Base-by-base conservation (phyloP, 257 asterid species). In the Mitragyna speciosa region DNA sequence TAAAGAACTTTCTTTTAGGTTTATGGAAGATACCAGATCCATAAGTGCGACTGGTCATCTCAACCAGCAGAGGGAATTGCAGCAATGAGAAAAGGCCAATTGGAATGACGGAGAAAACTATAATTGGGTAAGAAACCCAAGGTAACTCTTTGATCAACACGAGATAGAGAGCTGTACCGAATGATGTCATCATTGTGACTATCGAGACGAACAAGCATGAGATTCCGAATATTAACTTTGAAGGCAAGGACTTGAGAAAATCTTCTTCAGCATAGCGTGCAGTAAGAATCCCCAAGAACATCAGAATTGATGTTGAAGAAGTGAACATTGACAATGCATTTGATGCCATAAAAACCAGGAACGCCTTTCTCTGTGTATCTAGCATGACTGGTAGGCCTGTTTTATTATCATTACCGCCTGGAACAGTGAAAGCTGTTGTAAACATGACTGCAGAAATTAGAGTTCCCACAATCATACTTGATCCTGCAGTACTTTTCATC, bases 401-500 rank as follows among this genome's bases (percentile, higher is more conserved):
- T 0, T 30, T 77, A 5, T 8, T 48, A 12, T 77, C 70, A 52
- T 79, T 83, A 31, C 89, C 87, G 1, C 82, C 87, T 1, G 87
- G 89, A 4, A 82, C 76, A 0, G 91, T 85, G 70, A 87, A 87
- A 12, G 77, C 81, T 9, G 86, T 83, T 15, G 89, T 84, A 47
- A 85, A 87, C 67, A 72, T 76, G 47, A 87, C 84, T 3, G 86
- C 87, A 49, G 89, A 71, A 17, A 83, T 87, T 17, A 85, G 76
- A 49, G 86, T 82, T 45, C 86, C 82, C 0, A 67, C 86, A 16
- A 87, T 70, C 90, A 85, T 83, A 66, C 87, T 85, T 15, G 84
- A 85, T 70, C 76, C 85, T 6, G 85, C 84, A 1, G 87, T 87
- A 43, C 80, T 81, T 49, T 82, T 85, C 87, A 85, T 83, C 87